Evolutionary conservation across 108 stramenopile species (phyloP).

Genomic region (Cyclotella atomus): DNA sequence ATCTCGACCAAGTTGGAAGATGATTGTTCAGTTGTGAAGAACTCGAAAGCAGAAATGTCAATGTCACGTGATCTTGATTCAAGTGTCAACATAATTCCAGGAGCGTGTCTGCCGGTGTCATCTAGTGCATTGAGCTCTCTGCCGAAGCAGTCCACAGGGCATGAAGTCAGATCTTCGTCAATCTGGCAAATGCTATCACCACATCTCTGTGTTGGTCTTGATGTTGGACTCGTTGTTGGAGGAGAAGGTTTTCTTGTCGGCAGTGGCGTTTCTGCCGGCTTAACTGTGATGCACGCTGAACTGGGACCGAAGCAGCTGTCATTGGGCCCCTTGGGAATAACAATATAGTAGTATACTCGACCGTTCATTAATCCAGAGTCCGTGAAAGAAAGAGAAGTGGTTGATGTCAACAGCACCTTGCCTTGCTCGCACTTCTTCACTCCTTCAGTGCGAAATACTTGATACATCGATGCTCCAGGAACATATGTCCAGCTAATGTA

Average conservation of each 20-base stretch:
- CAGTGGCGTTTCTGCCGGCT: background rate
- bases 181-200: background rate
- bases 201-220: background rate
- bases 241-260: background rate
- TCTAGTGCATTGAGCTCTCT: background rate
- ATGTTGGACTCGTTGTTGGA: background rate
- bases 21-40: background rate
- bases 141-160: background rate
- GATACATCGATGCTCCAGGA: conserved; percentile 2
- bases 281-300: background rate
- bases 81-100: background rate
- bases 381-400: background rate
- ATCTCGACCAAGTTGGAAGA: background rate
- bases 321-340: conserved; percentile 16
- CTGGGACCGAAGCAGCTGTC: conserved; percentile 4
- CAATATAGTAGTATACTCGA: conserved; percentile 27
- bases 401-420: conserved; percentile 3
- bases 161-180: background rate
- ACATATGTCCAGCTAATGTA: conserved; percentile 12
- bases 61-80: background rate
- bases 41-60: background rate
- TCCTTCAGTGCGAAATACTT: conserved; percentile 35
- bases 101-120: background rate
- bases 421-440: conserved; percentile 16
- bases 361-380: conserved; percentile 31